Base-by-base conservation (phyloP, 2,329 filamentous ascomycete species). In the Gnomoniopsis sp. region DNA sequence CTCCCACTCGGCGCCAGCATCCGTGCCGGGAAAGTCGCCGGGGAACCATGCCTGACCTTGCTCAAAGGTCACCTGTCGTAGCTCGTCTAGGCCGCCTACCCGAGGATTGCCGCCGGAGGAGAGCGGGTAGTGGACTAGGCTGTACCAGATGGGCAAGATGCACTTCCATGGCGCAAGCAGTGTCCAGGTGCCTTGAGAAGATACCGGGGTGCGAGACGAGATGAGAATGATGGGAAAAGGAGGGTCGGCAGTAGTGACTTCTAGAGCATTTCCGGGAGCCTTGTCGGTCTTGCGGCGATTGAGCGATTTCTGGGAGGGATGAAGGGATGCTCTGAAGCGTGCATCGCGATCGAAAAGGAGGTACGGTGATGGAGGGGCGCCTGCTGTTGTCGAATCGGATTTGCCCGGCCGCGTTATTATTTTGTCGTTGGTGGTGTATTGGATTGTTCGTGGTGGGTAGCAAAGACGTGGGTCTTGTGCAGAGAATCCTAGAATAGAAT, bases 131-230 rank as follows among this genome's bases (percentile, higher is more conserved):
- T 91, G 91, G 74, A 96, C 88, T 15, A 98, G 75, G 49, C 85
- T 87, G 66, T 93, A 88, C 95, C 95, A 99, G 34, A 97, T 79
- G 0, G 91, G 85, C 38, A 86, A 78, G 38, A 98, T 88, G 66
- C 90, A 96, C 69, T 90, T 92, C 91, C 93, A 97, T 0, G 95
- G 95, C 3, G 95, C 81, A 23, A 98, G 78, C 1, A 98, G 71
- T 0, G 88, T 95, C 91, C 92, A 98, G 0, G 81, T 87, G 0
- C 88, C 88, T 50, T 88, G 86, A 1, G 78, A 75, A 49, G 74
- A 70, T 11, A 48, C 30, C 33, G 50, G 55, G 17, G 79, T 70
- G 3, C 85, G 81, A 12, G 83, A 85, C 36, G 87, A 80, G 4
- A 91, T 79, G 6, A 96, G 74, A 1, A 93, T 77, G 43, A 93